Evolutionary conservation across 2,329 filamentous ascomycete species (phyloP).

Genomic region (Alternaria sp.): DNA sequence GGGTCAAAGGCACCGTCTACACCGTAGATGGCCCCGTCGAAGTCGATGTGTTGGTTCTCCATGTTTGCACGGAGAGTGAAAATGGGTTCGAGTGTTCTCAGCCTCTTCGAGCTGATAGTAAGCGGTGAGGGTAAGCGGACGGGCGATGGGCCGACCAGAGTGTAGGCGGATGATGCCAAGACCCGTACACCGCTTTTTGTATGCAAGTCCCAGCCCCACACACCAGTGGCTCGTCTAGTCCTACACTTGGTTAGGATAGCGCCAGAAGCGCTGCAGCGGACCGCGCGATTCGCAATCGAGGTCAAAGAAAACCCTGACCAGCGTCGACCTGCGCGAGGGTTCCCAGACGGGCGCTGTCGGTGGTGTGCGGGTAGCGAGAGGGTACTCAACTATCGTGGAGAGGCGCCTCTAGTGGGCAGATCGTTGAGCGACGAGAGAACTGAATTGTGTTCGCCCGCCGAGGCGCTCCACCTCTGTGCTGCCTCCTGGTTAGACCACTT

Average conservation of each 20-base stretch:
- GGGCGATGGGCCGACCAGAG: conserved; percentile 31
- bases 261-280: conserved; percentile 41
- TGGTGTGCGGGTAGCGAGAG: conserved; percentile 16
- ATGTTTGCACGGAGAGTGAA: conserved; percentile 45
- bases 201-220: conserved; percentile 22
- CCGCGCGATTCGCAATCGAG: conserved; percentile 35
- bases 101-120: conserved; percentile 48
- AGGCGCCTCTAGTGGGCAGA: conserved; percentile 15
- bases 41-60: conserved; percentile 54
- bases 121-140: conserved; percentile 40
- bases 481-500: not conserved
- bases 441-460: conserved; percentile 32
- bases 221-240: conserved; percentile 21
- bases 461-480: conserved; percentile 21
- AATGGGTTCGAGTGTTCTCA: conserved; percentile 39
- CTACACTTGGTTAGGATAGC: conserved; percentile 31
- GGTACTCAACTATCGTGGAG: conserved; percentile 15
- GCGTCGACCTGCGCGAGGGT: conserved; percentile 23
- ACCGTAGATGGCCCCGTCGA: conserved; percentile 48
- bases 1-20: conserved; percentile 52
- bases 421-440: conserved; percentile 18
- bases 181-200: conserved; percentile 23
- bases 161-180: conserved; percentile 22
- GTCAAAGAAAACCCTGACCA: conserved; percentile 28
- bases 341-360: conserved; percentile 16